Conservation (phyloP, 768 basidiomycete genomes). For the Lepiota brunneoincarnata region DNA sequence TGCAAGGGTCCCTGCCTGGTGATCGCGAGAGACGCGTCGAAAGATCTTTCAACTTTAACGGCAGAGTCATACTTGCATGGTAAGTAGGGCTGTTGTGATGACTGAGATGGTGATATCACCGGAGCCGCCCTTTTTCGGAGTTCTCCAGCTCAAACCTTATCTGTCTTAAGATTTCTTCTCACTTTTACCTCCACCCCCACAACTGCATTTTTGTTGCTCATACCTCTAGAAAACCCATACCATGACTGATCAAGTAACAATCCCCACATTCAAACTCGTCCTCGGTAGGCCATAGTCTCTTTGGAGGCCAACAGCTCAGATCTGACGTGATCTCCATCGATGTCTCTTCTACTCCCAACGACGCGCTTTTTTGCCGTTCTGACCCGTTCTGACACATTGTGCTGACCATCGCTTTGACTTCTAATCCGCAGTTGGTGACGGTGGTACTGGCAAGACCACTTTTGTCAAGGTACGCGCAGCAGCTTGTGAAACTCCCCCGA, state of each 20-base stretch:
- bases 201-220: conserved; percentile 22
- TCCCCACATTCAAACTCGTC: conserved; percentile 98
- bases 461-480: conserved; percentile 82
- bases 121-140: conserved; percentile 30
- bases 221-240: conserved; percentile 12
- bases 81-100: background rate
- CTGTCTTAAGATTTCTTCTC: conserved; percentile 32
- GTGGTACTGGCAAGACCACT: conserved; percentile 97
- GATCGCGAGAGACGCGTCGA: background rate
- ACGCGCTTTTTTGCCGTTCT: conserved; percentile 19
- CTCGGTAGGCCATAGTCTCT: conserved; percentile 63
- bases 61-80: no score
- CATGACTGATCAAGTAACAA: conserved; percentile 41
- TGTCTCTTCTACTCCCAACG: conserved; percentile 46
- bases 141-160: conserved; percentile 42
- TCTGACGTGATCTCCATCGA: conserved; percentile 37
- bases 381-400: conserved; percentile 15
- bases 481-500: conserved; percentile 6
- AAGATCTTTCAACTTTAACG: no score
- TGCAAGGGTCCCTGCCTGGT: background rate
- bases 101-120: conserved; percentile 10
- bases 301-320: conserved; percentile 19
- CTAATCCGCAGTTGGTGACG: conserved; percentile 75
- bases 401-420: conserved; percentile 16
- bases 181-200: conserved; percentile 30